A percentile compares a stretch with the other conserved stretches of the same genome.
Conservation (phyloP, 352 stramenopile genomes). For the Globisporangium takayamanum region DNA sequence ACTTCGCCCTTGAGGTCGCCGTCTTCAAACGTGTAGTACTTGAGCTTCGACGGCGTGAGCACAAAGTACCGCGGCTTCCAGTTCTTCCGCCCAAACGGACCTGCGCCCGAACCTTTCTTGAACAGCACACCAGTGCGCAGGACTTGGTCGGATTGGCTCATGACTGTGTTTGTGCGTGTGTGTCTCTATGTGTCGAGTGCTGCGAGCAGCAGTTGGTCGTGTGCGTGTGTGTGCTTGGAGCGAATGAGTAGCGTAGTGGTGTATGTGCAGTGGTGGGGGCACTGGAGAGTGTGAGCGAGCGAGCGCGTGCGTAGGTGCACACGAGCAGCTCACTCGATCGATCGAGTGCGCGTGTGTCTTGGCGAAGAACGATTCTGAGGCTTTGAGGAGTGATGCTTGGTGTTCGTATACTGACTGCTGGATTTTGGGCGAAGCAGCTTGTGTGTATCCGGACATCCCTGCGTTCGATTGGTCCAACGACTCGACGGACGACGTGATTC, state of each 20-base stretch:
- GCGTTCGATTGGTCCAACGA: too few species aligned
- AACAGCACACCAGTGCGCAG: slow-evolving; percentile 75
- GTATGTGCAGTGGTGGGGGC: too few species aligned
- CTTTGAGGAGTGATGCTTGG: not conserved
- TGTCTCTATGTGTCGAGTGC: not conserved
- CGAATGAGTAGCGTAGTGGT: too few species aligned
- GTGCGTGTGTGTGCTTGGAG: too few species aligned
- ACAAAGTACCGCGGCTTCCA: slow-evolving; percentile 83
- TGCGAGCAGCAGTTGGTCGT: too few species aligned
- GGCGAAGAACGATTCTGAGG: not conserved
- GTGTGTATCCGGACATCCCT: not conserved
- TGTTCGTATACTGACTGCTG: not conserved
- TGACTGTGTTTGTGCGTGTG: slow-evolving; percentile 5
- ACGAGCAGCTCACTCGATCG: too few species aligned
- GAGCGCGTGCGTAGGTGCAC: too few species aligned
- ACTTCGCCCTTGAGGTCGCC: slow-evolving; percentile 68
- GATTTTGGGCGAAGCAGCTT: not conserved
- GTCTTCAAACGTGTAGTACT: slow-evolving; percentile 81
- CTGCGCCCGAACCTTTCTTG: slow-evolving; percentile 66
- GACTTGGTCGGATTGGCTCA: slow-evolving; percentile 38
- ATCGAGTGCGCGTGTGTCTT: too few species aligned
- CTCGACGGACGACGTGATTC: too few species aligned
- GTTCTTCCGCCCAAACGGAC: slow-evolving; percentile 61
- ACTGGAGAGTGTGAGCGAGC: too few species aligned
- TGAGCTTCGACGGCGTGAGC: slow-evolving; percentile 45